phyloP scores from a whole-genome alignment of 441 rosid genomes.

The Melianthus villosus region DNA sequence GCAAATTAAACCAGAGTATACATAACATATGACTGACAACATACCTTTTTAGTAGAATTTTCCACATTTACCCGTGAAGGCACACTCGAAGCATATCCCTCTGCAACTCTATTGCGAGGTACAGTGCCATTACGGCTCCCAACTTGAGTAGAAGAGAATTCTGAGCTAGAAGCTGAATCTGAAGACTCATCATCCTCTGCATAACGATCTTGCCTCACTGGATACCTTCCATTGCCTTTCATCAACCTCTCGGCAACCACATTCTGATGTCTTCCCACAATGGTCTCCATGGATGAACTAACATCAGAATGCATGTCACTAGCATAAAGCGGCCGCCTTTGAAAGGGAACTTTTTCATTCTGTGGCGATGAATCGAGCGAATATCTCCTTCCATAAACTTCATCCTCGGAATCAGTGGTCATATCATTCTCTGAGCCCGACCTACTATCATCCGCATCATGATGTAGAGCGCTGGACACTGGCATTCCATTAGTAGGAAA shows the following conservation, averaged over 20 bases:
- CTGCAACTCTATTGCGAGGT: conserved; percentile 21
- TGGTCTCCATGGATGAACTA: conserved; percentile 74
- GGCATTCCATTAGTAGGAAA: conserved; percentile 39
- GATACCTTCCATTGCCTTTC: conserved; percentile 22
- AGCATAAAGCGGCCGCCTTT: conserved; percentile 22
- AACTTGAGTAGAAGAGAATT: conserved; percentile 48
- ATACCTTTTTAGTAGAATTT: conserved; percentile 33
- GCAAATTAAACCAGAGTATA: background rate
- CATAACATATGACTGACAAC: conserved; percentile 1
- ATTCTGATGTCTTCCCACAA: conserved; percentile 25
- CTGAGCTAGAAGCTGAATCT: conserved; percentile 76
- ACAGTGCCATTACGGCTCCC: conserved; percentile 35
- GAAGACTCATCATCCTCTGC: conserved; percentile 54
- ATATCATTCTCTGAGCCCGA: conserved; percentile 56
- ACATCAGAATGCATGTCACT: conserved; percentile 64
- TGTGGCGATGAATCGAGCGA: conserved; percentile 74
- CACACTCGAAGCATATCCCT: conserved; percentile 43
- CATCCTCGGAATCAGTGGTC: conserved; percentile 57
- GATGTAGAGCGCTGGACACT: conserved; percentile 25
- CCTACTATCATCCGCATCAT: conserved; percentile 23
- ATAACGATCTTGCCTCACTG: conserved; percentile 23
- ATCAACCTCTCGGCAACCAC: conserved; percentile 19
- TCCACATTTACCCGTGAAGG: conserved; percentile 23
- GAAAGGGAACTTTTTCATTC: conserved; percentile 31
- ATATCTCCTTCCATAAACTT: conserved; percentile 36